Evolutionary conservation across 352 stramenopile genomes (phyloP).

Genomic region (Pythium pyrilobum): DNA sequence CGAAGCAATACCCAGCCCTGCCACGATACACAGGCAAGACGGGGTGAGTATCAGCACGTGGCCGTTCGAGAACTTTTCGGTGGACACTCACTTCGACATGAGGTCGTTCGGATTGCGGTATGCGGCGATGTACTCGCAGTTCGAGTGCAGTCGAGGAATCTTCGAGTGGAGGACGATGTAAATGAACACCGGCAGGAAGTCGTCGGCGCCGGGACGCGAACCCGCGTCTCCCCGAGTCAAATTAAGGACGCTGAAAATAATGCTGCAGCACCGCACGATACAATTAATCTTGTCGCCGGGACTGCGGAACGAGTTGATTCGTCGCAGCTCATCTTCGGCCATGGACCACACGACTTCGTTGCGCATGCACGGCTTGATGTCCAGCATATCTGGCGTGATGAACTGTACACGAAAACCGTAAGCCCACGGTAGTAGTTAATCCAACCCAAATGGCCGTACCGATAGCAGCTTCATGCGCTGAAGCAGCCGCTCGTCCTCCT

Average conservation of each 20-base stretch:
- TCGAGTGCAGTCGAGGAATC: slow-evolving; percentile 83
- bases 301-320: slow-evolving; percentile 84
- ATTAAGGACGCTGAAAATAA: slow-evolving; percentile 89
- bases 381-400: slow-evolving; percentile 83
- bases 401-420: too few species aligned
- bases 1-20: slow-evolving; percentile 89
- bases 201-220: slow-evolving; percentile 74
- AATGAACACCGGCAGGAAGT: slow-evolving; percentile 92
- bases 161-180: slow-evolving; percentile 89
- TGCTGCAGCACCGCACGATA: slow-evolving; percentile 81
- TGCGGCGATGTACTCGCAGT: slow-evolving; percentile 89
- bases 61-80: neutral
- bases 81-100: slow-evolving; percentile 84
- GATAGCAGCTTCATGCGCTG: slow-evolving; percentile 79
- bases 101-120: slow-evolving; percentile 86
- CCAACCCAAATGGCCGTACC: slow-evolving; percentile 27
- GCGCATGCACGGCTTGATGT: slow-evolving; percentile 87
- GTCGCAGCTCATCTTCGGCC: slow-evolving; percentile 82
- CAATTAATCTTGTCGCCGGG: slow-evolving; percentile 90
- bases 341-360: slow-evolving; percentile 89
- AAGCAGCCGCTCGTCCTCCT: slow-evolving; percentile 71
- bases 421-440: too few species aligned
- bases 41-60: neutral
- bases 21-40: neutral
- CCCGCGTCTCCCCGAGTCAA: slow-evolving; percentile 62